These are phyloP conservation scores for Pistacia vera DNA, from an alignment of 345 rosid species.

Conservation along the genomic window DNA sequence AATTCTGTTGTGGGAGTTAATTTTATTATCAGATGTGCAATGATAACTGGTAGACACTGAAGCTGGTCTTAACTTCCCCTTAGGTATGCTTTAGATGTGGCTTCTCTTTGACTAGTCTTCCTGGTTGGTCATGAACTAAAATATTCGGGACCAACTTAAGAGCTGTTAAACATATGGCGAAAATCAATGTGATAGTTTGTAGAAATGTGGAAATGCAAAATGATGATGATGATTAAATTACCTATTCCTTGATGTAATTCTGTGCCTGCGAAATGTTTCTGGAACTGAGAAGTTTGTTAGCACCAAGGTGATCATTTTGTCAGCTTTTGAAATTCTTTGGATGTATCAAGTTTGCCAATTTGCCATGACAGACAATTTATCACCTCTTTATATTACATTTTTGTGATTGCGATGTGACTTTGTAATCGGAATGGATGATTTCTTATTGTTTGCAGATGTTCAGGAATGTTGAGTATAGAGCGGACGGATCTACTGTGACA, in stretches of 20 bases:
- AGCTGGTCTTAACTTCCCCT: no score
- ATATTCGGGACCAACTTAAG: no score
- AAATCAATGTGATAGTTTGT: no score
- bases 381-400: not conserved
- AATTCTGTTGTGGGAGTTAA: no score
- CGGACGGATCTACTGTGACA: not conserved
- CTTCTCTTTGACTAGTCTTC: no score
- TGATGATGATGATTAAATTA: no score
- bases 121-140: no score
- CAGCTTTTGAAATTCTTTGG: not conserved
- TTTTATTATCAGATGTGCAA: not conserved
- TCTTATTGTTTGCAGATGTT: conserved; percentile 1
- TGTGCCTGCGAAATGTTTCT: not conserved
- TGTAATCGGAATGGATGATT: not conserved
- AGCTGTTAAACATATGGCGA: no score
- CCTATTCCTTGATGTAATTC: no score
- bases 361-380: not conserved
- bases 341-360: not conserved
- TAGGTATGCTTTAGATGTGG: no score
- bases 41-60: not conserved
- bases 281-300: not conserved
- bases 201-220: no score
- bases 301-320: not conserved
- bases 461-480: conserved; percentile 6
- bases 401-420: not conserved